Evolutionary conservation across 805 yeast species (phyloP), one percentile per base, ranked within the genome.

Genomic region (Ogataea dorogensis): DNA sequence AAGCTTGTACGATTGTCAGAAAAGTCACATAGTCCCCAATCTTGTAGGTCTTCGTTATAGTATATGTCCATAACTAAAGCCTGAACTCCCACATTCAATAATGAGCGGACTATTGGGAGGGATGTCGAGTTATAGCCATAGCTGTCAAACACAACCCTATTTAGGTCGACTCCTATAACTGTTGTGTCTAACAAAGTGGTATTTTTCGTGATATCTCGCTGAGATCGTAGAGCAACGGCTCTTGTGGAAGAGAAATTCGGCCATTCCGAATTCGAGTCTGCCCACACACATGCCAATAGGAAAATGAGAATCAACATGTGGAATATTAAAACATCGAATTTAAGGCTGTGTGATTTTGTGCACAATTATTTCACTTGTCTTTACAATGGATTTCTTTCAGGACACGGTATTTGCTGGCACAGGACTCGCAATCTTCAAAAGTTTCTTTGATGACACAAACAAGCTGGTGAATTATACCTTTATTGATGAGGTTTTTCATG

Each of bases 401-500:
- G 59, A 53, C 13, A 13, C 38, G 8, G 33, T 32, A 1, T 31
- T 44, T 4, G 38, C 47, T 2, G 34, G 36, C 3, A 11, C 48
- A 5, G 57, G 46, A 5, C 24, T 38, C 5, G 20, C 48, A 4
- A 43, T 54, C 5, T 9, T 58, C 16, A 34, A 31, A 26, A 18
- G 29, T n/a, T 56, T 49, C 33, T 44, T 37, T 19, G 40, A 39
- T 6, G 51, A 46, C 24, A 43, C 54, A 17, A 41, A 46, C 25
- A 31, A 32, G 5, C 17, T 29, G 2, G 63, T 60, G 11, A 36
- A 49, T 17, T 47, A 56, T 32, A 64, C 67, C 3, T 67, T 64
- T 49, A 71, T 77, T 53, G 96, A 93, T 63, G 98, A 93, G 59
- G 68, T 75, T 9, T 91, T 91, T 61, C 98, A 93, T 56, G 68